These are phyloP conservation scores for Mallotus repandus DNA, from an alignment of 441 rosid species.

Conservation along the genomic window DNA sequence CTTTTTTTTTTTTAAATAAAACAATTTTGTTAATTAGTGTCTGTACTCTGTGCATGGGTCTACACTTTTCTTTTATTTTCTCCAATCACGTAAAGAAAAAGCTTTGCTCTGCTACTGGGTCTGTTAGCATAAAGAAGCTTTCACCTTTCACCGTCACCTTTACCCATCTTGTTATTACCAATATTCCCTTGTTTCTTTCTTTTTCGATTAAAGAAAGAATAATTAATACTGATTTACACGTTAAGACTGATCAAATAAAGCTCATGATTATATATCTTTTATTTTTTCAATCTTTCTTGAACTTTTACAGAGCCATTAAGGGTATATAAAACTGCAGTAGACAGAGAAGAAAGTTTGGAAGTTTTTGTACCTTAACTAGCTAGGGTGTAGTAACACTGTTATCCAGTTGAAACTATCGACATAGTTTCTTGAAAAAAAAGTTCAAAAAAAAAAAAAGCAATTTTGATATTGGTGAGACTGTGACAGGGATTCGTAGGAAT, in stretches of 20 bases:
- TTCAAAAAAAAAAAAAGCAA: neutral
- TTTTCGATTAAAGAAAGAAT: neutral
- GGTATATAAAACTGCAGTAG: slow-evolving; percentile 10
- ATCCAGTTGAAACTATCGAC: neutral
- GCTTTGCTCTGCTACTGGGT: slow-evolving; percentile 23
- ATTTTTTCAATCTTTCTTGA: too few species aligned
- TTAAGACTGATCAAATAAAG: too few species aligned
- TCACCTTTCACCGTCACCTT: slow-evolving; percentile 36
- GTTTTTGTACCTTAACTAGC: neutral
- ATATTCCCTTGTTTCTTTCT: neutral
- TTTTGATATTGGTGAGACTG: slow-evolving; percentile 1
- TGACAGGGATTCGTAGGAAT: neutral
- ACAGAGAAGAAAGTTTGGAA: slow-evolving; percentile 5
- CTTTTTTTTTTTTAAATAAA: neutral
- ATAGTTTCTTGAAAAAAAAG: neutral
- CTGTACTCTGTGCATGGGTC: slow-evolving; percentile 6
- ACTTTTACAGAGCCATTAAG: neutral
- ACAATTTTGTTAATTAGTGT: slow-evolving; percentile 4
- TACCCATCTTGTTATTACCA: slow-evolving; percentile 19
- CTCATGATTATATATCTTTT: too few species aligned
- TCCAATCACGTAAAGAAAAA: slow-evolving; percentile 42
- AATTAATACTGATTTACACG: neutral
- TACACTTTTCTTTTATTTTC: slow-evolving; percentile 11
- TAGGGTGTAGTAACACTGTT: neutral
- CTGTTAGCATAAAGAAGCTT: slow-evolving; percentile 28